Evolutionary conservation across 2,329 filamentous ascomycete species (phyloP).

Genomic region (Verticillium longisporum): DNA sequence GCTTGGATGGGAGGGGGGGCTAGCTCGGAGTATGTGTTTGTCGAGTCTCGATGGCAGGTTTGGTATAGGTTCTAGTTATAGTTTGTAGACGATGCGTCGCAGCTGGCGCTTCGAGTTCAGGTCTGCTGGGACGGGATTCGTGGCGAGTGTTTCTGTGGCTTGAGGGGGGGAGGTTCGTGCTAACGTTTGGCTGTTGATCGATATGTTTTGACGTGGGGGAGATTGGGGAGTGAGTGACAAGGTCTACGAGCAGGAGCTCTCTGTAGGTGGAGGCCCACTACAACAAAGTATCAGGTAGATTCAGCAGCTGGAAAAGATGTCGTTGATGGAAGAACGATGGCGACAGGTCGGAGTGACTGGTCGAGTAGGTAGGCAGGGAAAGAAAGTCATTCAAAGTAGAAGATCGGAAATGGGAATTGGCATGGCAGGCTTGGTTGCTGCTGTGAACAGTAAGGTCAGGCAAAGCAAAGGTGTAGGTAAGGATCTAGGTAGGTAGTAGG

Average conservation of each 20-base stretch:
- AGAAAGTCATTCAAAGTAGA: background rate
- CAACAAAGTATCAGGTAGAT: background rate
- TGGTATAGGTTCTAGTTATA: background rate
- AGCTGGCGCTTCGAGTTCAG: background rate
- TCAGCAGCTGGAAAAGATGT: background rate
- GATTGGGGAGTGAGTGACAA: background rate
- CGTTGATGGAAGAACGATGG: background rate
- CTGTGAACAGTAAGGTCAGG: background rate
- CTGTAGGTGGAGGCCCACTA: background rate
- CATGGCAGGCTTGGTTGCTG: background rate
- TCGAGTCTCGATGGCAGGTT: background rate
- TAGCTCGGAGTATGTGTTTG: background rate
- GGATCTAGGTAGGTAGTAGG: no score
- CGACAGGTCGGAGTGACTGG: background rate
- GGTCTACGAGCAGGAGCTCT: background rate
- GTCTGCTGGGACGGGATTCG: background rate
- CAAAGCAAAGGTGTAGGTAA: no score
- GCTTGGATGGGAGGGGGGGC: background rate
- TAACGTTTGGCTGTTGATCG: conserved; percentile 9
- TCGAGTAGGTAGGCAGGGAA: conserved; percentile 1
- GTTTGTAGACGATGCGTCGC: background rate
- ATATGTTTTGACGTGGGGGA: conserved; percentile 4
- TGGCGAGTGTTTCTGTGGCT: background rate
- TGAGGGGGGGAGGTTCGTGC: background rate
- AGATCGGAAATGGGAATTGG: conserved; percentile 1